A percentile compares a stretch with the other conserved stretches of the same genome.
Evolutionary conservation across 345 rosid species (phyloP).

Genomic region (Arabis hirsuta): DNA sequence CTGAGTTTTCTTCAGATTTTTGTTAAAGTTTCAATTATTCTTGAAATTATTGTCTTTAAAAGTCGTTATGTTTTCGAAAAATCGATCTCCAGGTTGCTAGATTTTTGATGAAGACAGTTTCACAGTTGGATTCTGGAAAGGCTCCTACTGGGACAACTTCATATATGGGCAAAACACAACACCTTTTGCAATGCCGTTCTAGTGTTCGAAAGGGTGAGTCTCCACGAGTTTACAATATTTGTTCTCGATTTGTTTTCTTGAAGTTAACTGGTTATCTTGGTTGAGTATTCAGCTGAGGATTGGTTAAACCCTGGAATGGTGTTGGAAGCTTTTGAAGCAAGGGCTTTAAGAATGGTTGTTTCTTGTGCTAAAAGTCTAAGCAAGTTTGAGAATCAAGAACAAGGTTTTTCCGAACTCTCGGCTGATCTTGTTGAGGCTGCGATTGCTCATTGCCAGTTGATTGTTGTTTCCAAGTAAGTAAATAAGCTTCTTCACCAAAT

Average conservation of each 20-base stretch:
- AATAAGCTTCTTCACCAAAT: conserved; percentile 12
- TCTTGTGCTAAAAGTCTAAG: conserved; percentile 68
- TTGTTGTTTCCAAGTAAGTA: conserved; percentile 86
- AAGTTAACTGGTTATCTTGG: not conserved
- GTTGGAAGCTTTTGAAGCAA: conserved; percentile 83
- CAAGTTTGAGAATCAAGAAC: conserved; percentile 68
- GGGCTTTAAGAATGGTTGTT: conserved; percentile 76
- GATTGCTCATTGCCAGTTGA: conserved; percentile 85
- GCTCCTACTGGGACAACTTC: conserved; percentile 78
- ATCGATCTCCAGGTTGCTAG: conserved; percentile 69
- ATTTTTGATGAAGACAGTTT: conserved; percentile 79
- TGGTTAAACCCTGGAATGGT: conserved; percentile 74
- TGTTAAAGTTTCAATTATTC: not conserved
- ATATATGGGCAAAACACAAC: conserved; percentile 66
- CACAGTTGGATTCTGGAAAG: conserved; percentile 75
- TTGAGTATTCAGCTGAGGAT: conserved; percentile 60
- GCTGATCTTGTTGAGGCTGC: conserved; percentile 76
- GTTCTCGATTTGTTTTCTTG: not conserved
- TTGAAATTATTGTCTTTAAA: not conserved
- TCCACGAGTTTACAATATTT: not conserved
- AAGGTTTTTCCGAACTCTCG: conserved; percentile 75
- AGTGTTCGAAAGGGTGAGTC: conserved; percentile 58
- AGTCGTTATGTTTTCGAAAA: not conserved
- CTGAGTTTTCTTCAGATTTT: too few relatives aligned
- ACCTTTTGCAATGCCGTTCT: conserved; percentile 68